Evolutionary conservation across 106 monocot genomes (phyloP), one percentile per base, ranked within the genome.

Genomic region (Dendrobium officinale): DNA sequence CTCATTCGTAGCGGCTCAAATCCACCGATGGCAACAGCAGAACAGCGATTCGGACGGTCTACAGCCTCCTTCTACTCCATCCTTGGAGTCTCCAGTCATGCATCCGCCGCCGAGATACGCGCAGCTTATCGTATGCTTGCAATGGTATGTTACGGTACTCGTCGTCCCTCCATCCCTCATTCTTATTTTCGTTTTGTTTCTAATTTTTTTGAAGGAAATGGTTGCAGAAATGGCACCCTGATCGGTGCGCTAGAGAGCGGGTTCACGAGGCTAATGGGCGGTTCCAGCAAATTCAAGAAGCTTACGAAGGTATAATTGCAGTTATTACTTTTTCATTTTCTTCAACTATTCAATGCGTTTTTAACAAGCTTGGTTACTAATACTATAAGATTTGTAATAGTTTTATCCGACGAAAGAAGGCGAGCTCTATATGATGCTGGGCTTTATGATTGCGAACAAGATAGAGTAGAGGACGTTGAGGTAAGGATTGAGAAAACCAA

Each of bases 211-310:
- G 0, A 51, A 13, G 51, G 15, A 51, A 51, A 51, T 51, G 51
- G 51, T 15, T 75, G 49, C 83, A 89, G 89, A 89, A 77, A 82
- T 89, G 89, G 89, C 89, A 89, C 67, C 89, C 89, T 20, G 89
- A 89, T 82, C 67, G 84, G 82, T 80, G 84, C 22, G 47, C 59
- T 8, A 81, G 81, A 54, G 86, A 78, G 18, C 89, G 79, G 20
- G 43, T 67, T 45, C 86, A 86, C 2, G 89, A 84, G 42, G 86
- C 89, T 16, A 89, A 86, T 27, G 6, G 74, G 19, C 49, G 81
- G 55, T 89, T 89, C 74, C 89, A 89, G 84, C 84, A 82, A 29
- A 82, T 86, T 44, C 89, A 89, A 77, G 88, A 91, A 58, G 91
- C 91, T 4, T 88, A 91, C 55, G 82, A 88, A 88, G 91, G 91